phyloP scores from a whole-genome alignment of 805 yeast species.

The Limtongia smithiae region DNA sequence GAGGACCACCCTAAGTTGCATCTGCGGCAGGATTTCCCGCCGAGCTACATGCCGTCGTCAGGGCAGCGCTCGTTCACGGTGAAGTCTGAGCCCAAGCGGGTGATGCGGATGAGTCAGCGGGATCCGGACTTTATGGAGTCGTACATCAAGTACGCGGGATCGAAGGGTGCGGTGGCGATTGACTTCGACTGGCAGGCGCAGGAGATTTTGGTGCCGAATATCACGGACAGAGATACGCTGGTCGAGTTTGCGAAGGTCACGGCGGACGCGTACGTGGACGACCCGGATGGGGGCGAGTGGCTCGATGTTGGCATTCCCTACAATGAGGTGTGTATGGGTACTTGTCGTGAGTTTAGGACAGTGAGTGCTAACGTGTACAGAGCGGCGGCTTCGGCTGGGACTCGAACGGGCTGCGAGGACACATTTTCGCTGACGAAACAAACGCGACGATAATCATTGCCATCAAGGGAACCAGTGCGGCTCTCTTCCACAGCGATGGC shows the following conservation, averaged over 20 bases:
- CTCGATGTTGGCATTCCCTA: slow-evolving; percentile 51
- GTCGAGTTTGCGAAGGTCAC: slow-evolving; percentile 78
- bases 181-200: slow-evolving; percentile 22
- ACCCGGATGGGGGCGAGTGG: slow-evolving; percentile 85
- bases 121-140: slow-evolving; percentile 64
- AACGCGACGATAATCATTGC: slow-evolving; percentile 67
- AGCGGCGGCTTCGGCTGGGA: slow-evolving; percentile 80
- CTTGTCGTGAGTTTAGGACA: background rate
- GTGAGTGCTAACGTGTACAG: slow-evolving; percentile 7
- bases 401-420: slow-evolving; percentile 82
- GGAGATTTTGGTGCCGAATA: slow-evolving; percentile 57
- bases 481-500: slow-evolving; percentile 45
- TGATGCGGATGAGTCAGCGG: slow-evolving; percentile 44
- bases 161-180: slow-evolving; percentile 4
- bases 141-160: slow-evolving; percentile 55
- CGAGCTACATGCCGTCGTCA: slow-evolving; percentile 3
- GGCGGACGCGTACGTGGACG: slow-evolving; percentile 82
- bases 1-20: slow-evolving; percentile 21
- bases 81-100: slow-evolving; percentile 7
- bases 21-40: slow-evolving; percentile 19
- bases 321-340: slow-evolving; percentile 13
- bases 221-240: slow-evolving; percentile 70
- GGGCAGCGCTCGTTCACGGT: slow-evolving; percentile 13
- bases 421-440: slow-evolving; percentile 66
- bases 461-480: slow-evolving; percentile 87